Conservation (phyloP, 1,139 yeast species). For the Yamadazyma dushanensis region DNA sequence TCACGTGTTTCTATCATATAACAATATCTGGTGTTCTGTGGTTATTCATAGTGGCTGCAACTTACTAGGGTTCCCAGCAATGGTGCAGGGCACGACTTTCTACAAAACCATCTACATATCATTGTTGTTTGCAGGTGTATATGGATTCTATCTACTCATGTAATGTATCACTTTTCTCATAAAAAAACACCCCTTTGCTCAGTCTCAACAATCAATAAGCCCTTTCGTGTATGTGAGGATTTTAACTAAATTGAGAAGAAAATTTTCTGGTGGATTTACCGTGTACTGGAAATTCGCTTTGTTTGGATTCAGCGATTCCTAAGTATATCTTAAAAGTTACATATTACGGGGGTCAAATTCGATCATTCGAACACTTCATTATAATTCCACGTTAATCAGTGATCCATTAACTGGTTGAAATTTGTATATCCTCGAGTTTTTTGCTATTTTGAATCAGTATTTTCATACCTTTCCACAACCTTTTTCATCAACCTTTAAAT, state of each 20-base stretch:
- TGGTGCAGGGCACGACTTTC: slow-evolving; percentile 10
- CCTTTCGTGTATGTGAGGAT: slow-evolving; percentile 1
- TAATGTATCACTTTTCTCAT: neutral
- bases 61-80: slow-evolving; percentile 71
- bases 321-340: too few species aligned
- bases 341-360: too few species aligned
- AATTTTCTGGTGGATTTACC: neutral
- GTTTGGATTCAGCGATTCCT: slow-evolving; percentile 1
- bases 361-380: too few species aligned
- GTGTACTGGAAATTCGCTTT: slow-evolving; percentile 3
- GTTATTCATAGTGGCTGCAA: slow-evolving; percentile 76
- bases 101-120: slow-evolving; percentile 8
- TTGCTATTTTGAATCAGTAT: too few species aligned
- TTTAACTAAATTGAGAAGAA: neutral
- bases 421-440: too few species aligned
- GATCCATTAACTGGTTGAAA: too few species aligned
- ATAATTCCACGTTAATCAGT: too few species aligned
- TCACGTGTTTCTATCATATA: slow-evolving; percentile 51
- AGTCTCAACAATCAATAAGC: neutral
- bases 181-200: neutral
- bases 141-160: slow-evolving; percentile 5
- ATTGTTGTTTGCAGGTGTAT: slow-evolving; percentile 8
- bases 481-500: neutral
- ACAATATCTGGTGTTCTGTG: slow-evolving; percentile 63
- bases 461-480: neutral